Conservation (phyloP, 2,329 filamentous ascomycete species). For the Cadophora luteo-olivacea region DNA sequence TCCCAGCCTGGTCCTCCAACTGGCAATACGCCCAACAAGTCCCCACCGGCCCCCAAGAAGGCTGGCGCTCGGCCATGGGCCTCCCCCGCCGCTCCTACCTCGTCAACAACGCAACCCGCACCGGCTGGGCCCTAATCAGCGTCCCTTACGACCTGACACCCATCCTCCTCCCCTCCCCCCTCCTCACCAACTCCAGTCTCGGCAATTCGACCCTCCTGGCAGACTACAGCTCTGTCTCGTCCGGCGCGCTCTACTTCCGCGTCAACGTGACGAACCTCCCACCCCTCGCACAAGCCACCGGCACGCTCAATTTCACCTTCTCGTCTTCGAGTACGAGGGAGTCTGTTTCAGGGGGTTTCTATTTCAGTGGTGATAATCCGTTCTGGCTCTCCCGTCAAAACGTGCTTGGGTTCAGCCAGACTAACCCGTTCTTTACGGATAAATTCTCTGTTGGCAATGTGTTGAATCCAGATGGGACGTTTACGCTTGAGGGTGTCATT, state of each 20-base stretch:
- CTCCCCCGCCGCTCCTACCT: constrained; percentile 61
- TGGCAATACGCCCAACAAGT: constrained; percentile 63
- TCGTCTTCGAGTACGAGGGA: constrained; percentile 56
- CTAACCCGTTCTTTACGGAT: constrained; percentile 61
- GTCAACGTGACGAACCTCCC: constrained; percentile 53
- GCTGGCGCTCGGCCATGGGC: constrained; percentile 59
- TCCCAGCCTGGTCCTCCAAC: constrained; percentile 63
- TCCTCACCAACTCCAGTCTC: constrained; percentile 52
- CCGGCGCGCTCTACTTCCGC: constrained; percentile 60
- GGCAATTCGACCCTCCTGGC: constrained; percentile 56
- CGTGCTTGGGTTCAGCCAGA: constrained; percentile 52
- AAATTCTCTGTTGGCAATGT: constrained; percentile 50
- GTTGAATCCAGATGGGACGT: constrained; percentile 35
- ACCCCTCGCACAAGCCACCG: neutral
- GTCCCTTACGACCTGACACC: constrained; percentile 56
- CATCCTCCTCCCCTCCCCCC: constrained; percentile 47
- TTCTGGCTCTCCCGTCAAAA: constrained; percentile 59
- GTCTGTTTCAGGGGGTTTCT: constrained; percentile 55
- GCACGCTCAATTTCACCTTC: constrained; percentile 59
- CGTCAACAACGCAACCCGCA: constrained; percentile 52
- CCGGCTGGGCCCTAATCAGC: constrained; percentile 59
- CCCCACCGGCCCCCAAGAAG: constrained; percentile 58
- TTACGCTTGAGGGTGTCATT: constrained; percentile 54
- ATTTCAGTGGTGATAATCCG: constrained; percentile 54
- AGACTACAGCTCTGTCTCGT: constrained; percentile 57